Percentiles rank a stretch among this genome's conserved stretches.
These are phyloP conservation scores for Salvia hispanica DNA, from an alignment of 257 asterid species.

Conservation along the genomic window DNA sequence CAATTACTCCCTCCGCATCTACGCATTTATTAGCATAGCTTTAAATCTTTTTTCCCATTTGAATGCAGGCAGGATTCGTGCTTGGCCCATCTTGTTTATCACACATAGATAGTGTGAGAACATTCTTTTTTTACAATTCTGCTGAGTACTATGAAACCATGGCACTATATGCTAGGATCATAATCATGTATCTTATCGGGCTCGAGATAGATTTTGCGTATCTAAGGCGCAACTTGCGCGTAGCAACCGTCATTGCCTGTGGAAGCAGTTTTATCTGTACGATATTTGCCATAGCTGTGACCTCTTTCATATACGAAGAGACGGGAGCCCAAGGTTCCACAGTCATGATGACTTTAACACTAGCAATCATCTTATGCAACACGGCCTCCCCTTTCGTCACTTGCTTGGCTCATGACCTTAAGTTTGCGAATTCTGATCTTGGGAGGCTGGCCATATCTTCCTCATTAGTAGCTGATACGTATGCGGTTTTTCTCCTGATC, in stretches of 20 bases:
- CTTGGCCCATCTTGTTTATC: conserved; percentile 92
- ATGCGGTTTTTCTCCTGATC: conserved; percentile 65
- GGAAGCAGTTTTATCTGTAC: conserved; percentile 69
- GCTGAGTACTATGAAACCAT: conserved; percentile 83
- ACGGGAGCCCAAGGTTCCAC: conserved; percentile 54
- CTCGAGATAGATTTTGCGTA: conserved; percentile 87
- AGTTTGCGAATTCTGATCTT: conserved; percentile 73
- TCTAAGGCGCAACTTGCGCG: conserved; percentile 64
- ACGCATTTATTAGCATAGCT: background rate
- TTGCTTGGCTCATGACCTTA: conserved; percentile 82
- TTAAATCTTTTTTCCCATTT: conserved; percentile 11
- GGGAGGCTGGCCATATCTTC: conserved; percentile 86
- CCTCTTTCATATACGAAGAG: conserved; percentile 67
- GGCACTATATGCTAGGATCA: conserved; percentile 68
- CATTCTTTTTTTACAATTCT: conserved; percentile 62
- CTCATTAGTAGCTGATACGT: conserved; percentile 68
- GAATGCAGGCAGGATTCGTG: conserved; percentile 86
- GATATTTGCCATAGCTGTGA: conserved; percentile 66
- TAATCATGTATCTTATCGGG: conserved; percentile 94
- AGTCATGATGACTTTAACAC: conserved; percentile 53
- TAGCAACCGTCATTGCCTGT: conserved; percentile 62
- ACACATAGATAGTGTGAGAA: conserved; percentile 42
- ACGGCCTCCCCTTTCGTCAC: conserved; percentile 84
- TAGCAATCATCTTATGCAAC: conserved; percentile 69
- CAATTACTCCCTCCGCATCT: too few relatives aligned